phyloP scores from a whole-genome alignment of 805 yeast species.

The Candida michaelii region DNA sequence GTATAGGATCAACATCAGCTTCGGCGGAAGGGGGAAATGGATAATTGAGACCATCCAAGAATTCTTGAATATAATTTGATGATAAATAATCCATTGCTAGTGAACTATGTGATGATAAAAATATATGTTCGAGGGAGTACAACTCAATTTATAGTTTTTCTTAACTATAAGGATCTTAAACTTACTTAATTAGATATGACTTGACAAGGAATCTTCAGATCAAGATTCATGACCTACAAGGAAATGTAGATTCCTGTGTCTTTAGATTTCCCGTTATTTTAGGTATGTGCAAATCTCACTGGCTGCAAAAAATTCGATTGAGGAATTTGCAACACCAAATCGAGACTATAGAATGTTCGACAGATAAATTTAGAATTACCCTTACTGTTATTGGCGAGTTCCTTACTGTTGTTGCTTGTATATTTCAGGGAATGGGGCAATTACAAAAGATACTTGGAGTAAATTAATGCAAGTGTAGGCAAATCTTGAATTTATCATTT shows the following conservation, averaged over 20 bases:
- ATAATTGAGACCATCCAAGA: not conserved
- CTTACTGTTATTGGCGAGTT: too few species aligned
- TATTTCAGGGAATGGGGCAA: too few species aligned
- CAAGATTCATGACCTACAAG: not conserved
- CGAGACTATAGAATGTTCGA: too few species aligned
- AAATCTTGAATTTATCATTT: too few species aligned
- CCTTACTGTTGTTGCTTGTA: too few species aligned
- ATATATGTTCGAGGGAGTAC: not conserved
- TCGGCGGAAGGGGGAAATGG: not conserved
- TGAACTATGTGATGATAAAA: too few species aligned
- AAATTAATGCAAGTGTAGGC: too few species aligned
- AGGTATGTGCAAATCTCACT: not conserved
- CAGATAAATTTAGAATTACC: not conserved
- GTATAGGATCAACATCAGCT: not conserved
- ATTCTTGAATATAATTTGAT: not conserved
- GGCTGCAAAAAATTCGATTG: not conserved
- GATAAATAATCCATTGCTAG: not conserved
- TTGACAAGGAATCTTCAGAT: too few species aligned
- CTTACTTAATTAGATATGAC: not conserved
- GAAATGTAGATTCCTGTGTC: not conserved
- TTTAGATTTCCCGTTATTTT: too few species aligned
- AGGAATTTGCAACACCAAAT: not conserved
- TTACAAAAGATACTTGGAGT: too few species aligned
- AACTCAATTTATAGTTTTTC: conserved; percentile 5
- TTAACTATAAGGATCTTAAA: not conserved